Conservation (phyloP, 768 basidiomycete genomes). For the Suillus alpinus region DNA sequence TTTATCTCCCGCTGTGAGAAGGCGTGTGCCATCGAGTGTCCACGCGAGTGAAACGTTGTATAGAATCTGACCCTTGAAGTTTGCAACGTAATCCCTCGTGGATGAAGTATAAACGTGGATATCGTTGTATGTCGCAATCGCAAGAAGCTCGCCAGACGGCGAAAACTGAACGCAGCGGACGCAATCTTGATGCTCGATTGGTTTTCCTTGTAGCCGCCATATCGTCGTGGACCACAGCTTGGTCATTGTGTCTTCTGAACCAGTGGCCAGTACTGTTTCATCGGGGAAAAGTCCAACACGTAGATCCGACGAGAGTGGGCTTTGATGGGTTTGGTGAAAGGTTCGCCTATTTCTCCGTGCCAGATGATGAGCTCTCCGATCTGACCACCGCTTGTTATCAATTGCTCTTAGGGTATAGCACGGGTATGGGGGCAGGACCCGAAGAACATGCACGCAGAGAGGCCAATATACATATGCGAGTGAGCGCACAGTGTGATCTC, state of each 20-base stretch:
- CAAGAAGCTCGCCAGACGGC: neutral
- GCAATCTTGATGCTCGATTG: neutral
- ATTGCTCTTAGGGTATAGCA: too few relatives aligned
- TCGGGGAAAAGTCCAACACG: neutral
- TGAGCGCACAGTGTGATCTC: too few relatives aligned
- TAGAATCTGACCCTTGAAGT: too few relatives aligned
- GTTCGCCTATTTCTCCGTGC: neutral
- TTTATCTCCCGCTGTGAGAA: too few relatives aligned
- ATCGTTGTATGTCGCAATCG: too few relatives aligned
- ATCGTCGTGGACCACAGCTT: neutral
- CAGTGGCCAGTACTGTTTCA: neutral
- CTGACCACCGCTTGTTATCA: neutral
- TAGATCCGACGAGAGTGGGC: neutral
- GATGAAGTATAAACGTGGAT: too few relatives aligned
- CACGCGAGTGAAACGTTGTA: too few relatives aligned
- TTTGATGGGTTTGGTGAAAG: neutral
- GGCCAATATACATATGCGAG: too few relatives aligned
- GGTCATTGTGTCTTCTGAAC: neutral
- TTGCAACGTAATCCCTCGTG: too few relatives aligned
- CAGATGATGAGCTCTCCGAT: neutral
- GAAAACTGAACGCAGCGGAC: neutral
- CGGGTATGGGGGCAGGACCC: too few relatives aligned
- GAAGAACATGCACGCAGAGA: too few relatives aligned
- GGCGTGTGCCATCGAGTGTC: too few relatives aligned
- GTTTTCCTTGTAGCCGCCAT: neutral